These are phyloP conservation scores for Nemania sp. DNA, from an alignment of 2,329 filamentous ascomycete genomes.

Conservation along the genomic window DNA sequence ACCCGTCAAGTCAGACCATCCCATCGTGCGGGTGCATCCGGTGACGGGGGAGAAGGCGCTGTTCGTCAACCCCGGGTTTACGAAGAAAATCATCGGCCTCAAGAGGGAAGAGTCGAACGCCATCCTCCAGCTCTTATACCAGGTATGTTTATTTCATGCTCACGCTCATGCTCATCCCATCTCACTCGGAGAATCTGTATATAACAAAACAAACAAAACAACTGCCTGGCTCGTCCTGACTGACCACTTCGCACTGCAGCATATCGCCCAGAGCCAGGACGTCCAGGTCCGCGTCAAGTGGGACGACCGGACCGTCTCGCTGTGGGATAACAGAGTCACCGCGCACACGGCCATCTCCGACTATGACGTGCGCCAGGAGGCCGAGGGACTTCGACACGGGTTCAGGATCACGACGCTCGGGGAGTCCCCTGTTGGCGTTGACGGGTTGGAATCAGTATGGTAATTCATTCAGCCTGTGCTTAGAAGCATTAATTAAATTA, in stretches of 20 bases:
- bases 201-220: background rate
- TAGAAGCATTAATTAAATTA: too few relatives aligned
- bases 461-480: slow-evolving; percentile 12
- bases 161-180: background rate
- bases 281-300: slow-evolving; percentile 70
- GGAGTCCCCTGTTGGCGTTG: slow-evolving; percentile 45
- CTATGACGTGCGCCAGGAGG: slow-evolving; percentile 47
- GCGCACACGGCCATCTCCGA: slow-evolving; percentile 51
- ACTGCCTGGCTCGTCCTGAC: background rate
- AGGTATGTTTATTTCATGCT: slow-evolving; percentile 33
- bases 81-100: slow-evolving; percentile 59
- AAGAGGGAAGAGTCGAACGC: slow-evolving; percentile 70
- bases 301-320: slow-evolving; percentile 66
- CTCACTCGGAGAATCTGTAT: background rate
- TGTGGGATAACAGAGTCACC: slow-evolving; percentile 69
- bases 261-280: slow-evolving; percentile 62
- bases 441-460: slow-evolving; percentile 46
- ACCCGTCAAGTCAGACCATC: slow-evolving; percentile 67
- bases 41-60: slow-evolving; percentile 70
- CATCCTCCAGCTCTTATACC: slow-evolving; percentile 71
- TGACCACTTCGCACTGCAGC: slow-evolving; percentile 32
- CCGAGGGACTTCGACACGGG: slow-evolving; percentile 48
- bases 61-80: slow-evolving; percentile 65
- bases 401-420: slow-evolving; percentile 48
- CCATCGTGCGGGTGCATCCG: slow-evolving; percentile 70